A percentile compares a stretch with the other conserved stretches of the same genome.
Evolutionary conservation across 2,329 filamentous ascomycete genomes (phyloP).

Genomic region (Apiospora pterosperma): DNA sequence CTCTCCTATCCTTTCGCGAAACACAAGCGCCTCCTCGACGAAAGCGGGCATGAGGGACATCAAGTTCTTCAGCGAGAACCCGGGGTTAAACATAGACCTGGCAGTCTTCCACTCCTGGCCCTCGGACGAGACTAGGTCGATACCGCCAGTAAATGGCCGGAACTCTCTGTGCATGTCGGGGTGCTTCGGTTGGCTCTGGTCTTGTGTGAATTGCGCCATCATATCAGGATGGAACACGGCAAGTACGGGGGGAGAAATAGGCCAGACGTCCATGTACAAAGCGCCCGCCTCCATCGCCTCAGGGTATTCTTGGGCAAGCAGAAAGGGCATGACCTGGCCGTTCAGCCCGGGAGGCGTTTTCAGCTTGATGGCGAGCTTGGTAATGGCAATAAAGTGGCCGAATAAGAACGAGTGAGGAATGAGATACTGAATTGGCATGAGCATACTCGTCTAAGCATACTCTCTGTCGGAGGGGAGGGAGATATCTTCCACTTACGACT

Average conservation of each 20-base stretch:
- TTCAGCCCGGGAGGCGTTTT: constrained; percentile 19
- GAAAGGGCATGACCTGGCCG: constrained; percentile 17
- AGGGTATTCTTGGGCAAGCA: constrained; percentile 25
- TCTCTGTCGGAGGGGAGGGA: neutral
- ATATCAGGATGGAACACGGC: constrained; percentile 29
- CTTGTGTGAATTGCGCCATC: constrained; percentile 29
- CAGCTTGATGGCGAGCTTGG: constrained; percentile 21
- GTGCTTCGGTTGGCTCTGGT: constrained; percentile 27
- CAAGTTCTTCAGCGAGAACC: constrained; percentile 30
- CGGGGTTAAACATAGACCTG: constrained; percentile 30
- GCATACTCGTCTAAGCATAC: neutral
- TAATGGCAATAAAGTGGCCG: constrained; percentile 21
- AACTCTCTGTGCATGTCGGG: constrained; percentile 16
- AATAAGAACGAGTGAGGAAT: constrained; percentile 24
- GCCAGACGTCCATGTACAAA: constrained; percentile 36
- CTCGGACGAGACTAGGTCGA: constrained; percentile 29
- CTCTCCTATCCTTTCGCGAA: constrained; percentile 13
- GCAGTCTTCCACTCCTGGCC: constrained; percentile 22
- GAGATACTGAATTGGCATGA: constrained; percentile 5
- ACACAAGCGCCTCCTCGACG: constrained; percentile 20
- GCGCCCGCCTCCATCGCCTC: constrained; percentile 24
- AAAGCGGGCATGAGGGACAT: constrained; percentile 25
- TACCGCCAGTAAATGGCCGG: constrained; percentile 21
- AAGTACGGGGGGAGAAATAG: constrained; percentile 29
- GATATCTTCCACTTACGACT: constrained; percentile 18